Base-by-base conservation (phyloP, 805 yeast genomes). In the Kluyveromyces nonfermentans region DNA sequence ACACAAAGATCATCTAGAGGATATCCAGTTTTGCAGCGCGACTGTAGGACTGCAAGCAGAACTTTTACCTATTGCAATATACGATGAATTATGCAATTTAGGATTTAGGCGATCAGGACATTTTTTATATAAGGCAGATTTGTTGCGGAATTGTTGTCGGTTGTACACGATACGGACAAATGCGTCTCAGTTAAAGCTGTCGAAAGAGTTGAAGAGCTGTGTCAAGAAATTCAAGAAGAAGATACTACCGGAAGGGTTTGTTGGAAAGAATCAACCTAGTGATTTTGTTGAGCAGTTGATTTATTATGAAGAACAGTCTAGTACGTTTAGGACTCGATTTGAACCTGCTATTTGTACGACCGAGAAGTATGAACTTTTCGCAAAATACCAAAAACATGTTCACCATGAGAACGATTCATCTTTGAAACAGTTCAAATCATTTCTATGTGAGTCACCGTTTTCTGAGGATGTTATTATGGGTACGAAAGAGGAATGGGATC, bases 61-160 rank as follows among this genome's bases (percentile, higher is more conserved):
- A 37, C 59, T 59, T n/a, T 68, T 79, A 67, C 57, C 77, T 0
- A 65, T 74, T 6, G 58, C 59, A 15, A 73, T 72, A 21, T 87
- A 87, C 55, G 89, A 85, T 54, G 55, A 52, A 17, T 57, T 85
- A 50, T 76, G 89, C 53, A 80, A 86, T 52, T 65, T 70, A 51
- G 95, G 95, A 2, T 87, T 75, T 56, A 74, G 95, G 59, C 67
- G 97, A 43, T 82, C 93, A 28, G 96, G 96, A 0, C 59, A 63
- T 2, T 83, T 77, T 50, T 48, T 82, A 7, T 84, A 77, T 56
- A 74, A 72, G 54, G 78, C 85, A 0, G 96, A 89, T 57, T 60
- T 77, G 48, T 55, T 82, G 25, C 62, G 88, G 33, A 77, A 77
- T 35, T 88, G 97, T 57, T 88, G 97, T 53, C 71, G 89, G 17